These are phyloP conservation scores for Cyclotella sp. DNA, from an alignment of 108 stramenopile species.

Conservation along the genomic window DNA sequence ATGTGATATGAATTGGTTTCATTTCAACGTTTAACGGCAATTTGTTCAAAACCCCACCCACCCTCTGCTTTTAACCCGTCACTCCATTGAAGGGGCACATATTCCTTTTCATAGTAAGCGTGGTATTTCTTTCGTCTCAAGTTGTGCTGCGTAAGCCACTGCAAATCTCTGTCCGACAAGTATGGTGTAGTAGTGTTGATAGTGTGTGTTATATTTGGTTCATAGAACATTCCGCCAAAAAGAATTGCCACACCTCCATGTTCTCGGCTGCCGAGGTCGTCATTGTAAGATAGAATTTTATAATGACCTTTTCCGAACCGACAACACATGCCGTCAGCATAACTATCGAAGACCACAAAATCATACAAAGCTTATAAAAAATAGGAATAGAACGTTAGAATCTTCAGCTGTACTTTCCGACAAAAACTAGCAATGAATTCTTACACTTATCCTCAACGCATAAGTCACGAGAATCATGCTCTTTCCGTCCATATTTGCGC, in stretches of 20 bases:
- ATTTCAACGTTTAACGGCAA: too few relatives aligned
- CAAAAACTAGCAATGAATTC: too few relatives aligned
- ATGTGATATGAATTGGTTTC: too few relatives aligned
- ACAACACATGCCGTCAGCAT: conserved; percentile 41
- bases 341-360: conserved; percentile 23
- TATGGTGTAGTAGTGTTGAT: conserved; percentile 27
- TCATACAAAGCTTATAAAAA: conserved; percentile 16
- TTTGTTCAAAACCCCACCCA: neutral
- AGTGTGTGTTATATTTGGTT: conserved; percentile 12
- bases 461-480: conserved; percentile 23
- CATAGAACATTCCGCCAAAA: conserved; percentile 29
- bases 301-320: conserved; percentile 28
- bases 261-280: neutral
- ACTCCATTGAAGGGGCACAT: conserved; percentile 41
- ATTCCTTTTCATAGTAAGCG: conserved; percentile 22
- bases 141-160: conserved; percentile 36
- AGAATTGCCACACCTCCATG: conserved; percentile 17
- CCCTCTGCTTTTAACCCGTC: conserved; percentile 34
- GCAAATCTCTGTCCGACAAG: conserved; percentile 25
- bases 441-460: conserved; percentile 25
- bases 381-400: too few relatives aligned
- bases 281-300: conserved; percentile 22
- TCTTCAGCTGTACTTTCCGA: too few relatives aligned
- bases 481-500: conserved; percentile 5
- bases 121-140: conserved; percentile 34